These are phyloP conservation scores for Apostasia ramifera DNA, from an alignment of 106 monocot genomes.

Conservation along the genomic window DNA sequence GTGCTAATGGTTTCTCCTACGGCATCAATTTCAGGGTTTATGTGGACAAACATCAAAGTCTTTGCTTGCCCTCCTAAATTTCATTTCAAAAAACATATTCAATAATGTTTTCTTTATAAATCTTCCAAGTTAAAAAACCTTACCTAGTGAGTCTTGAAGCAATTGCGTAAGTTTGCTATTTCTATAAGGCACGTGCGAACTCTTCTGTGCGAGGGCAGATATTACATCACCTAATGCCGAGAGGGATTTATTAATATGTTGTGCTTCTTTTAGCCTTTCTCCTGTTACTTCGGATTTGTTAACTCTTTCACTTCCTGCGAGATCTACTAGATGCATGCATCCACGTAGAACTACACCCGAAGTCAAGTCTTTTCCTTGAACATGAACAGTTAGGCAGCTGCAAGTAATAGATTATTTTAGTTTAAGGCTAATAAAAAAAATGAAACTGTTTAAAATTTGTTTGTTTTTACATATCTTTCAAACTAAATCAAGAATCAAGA, in stretches of 20 bases:
- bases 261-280: conserved; percentile 93
- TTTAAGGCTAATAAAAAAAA: too few species aligned
- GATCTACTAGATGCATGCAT: conserved; percentile 97
- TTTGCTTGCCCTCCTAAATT: conserved; percentile 91
- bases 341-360: conserved; percentile 75
- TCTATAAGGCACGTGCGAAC: conserved; percentile 89
- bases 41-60: conserved; percentile 98
- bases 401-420: conserved; percentile 10
- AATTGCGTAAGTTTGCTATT: conserved; percentile 98
- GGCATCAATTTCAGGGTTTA: conserved; percentile 93
- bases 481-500: too few species aligned
- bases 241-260: conserved; percentile 95
- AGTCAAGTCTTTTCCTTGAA: conserved; percentile 88
- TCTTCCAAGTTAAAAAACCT: background rate
- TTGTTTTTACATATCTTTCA: too few species aligned
- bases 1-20: conserved; percentile 90
- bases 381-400: conserved; percentile 97
- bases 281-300: conserved; percentile 94
- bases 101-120: background rate
- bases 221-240: conserved; percentile 98
- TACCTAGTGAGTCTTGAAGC: conserved; percentile 98
- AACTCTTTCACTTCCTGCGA: conserved; percentile 97
- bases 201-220: conserved; percentile 81
- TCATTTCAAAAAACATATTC: background rate
- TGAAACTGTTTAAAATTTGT: too few species aligned